Percentiles rank a stretch among this genome's conserved stretches.
Evolutionary conservation across 2,329 filamentous ascomycete genomes (phyloP).

Genomic region (Pseudocercospora fijiensis): DNA sequence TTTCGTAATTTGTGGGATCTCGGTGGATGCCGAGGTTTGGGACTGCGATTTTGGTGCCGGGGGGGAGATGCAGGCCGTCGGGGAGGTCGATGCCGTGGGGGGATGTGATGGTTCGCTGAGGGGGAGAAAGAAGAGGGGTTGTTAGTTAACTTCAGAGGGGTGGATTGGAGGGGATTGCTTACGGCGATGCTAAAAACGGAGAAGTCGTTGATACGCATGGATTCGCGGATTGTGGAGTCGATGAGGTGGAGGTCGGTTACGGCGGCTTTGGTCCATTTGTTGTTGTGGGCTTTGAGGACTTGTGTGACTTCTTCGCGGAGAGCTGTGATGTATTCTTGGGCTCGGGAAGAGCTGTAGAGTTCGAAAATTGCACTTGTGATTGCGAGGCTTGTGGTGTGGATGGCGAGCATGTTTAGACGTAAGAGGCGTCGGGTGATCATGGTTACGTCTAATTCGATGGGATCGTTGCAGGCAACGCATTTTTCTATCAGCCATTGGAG

Average conservation of each 20-base stretch:
- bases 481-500: slow-evolving; percentile 26
- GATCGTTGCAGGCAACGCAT: slow-evolving; percentile 8
- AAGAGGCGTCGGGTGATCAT: slow-evolving; percentile 23
- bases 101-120: slow-evolving; percentile 30
- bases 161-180: slow-evolving; percentile 26
- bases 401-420: slow-evolving; percentile 30
- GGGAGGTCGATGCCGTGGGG: slow-evolving; percentile 29
- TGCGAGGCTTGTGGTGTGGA: slow-evolving; percentile 31
- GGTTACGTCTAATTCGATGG: slow-evolving; percentile 18
- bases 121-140: too few relatives aligned
- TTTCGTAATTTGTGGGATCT: slow-evolving; percentile 30
- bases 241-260: slow-evolving; percentile 27
- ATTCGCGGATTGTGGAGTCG: slow-evolving; percentile 35
- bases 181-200: neutral
- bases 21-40: slow-evolving; percentile 28
- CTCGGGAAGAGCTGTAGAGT: slow-evolving; percentile 25
- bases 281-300: slow-evolving; percentile 19
- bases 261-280: slow-evolving; percentile 27
- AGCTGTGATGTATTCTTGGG: slow-evolving; percentile 21
- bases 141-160: too few relatives aligned
- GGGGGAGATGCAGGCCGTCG: slow-evolving; percentile 27
- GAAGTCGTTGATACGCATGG: slow-evolving; percentile 23
- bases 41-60: slow-evolving; percentile 28
- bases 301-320: slow-evolving; percentile 29
- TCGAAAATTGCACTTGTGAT: slow-evolving; percentile 29